phyloP scores from a whole-genome alignment of 495 filamentous ascomycete species.

The Aspergillus sclerotiicarbonarius region DNA sequence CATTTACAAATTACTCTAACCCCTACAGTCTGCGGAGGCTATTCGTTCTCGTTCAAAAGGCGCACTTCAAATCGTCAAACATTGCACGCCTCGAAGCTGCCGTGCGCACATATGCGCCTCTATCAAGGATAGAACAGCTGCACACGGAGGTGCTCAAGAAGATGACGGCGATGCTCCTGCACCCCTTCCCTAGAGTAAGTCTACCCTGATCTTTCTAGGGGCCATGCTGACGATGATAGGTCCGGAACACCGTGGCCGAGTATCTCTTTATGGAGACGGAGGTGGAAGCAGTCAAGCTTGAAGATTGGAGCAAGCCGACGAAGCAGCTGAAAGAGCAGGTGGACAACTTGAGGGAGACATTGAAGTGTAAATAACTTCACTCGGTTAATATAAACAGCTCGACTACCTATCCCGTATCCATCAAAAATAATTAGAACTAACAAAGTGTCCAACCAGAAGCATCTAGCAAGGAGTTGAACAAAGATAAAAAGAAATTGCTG shows the following conservation, averaged over 20 bases:
- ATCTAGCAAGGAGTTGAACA: too few relatives aligned
- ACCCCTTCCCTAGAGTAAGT: conserved; percentile 63
- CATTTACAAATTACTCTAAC: not conserved
- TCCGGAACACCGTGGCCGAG: conserved; percentile 38
- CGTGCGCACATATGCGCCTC: conserved; percentile 69
- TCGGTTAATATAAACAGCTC: too few relatives aligned
- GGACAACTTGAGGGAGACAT: conserved; percentile 25
- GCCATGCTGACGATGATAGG: conserved; percentile 20
- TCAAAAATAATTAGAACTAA: conserved; percentile 9
- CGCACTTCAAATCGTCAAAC: conserved; percentile 78
- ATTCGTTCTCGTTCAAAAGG: conserved; percentile 68
- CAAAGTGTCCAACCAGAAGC: too few relatives aligned
- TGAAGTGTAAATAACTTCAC: conserved; percentile 22
- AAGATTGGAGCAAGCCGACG: conserved; percentile 42
- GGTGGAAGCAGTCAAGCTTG: conserved; percentile 33
- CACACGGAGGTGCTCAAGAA: conserved; percentile 51
- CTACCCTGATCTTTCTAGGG: not conserved
- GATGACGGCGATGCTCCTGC: conserved; percentile 56
- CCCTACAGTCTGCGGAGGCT: conserved; percentile 52
- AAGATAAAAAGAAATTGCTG: conserved; percentile 23
- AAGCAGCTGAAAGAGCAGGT: conserved; percentile 40
- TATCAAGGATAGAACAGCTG: conserved; percentile 46
- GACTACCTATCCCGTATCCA: too few relatives aligned
- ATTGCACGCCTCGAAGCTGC: conserved; percentile 76
- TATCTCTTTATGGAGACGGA: conserved; percentile 37